phyloP scores from a whole-genome alignment of 257 asterid genomes.

The Nicotiana undulata region DNA sequence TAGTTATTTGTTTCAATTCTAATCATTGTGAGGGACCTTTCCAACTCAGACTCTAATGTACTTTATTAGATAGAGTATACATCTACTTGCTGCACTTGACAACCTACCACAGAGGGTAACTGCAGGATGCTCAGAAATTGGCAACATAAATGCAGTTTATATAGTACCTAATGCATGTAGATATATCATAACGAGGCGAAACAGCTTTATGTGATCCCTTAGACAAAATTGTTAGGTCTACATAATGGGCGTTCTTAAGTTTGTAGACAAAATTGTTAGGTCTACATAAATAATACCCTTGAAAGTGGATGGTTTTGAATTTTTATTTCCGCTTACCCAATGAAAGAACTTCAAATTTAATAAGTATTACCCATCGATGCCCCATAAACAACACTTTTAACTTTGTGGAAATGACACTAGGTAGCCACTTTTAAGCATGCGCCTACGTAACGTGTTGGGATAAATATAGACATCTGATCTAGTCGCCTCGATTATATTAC shows the following conservation, averaged over 20 bases:
- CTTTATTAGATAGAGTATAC: neutral
- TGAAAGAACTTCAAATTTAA: too few relatives aligned
- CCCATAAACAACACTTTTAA: too few relatives aligned
- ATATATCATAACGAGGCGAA: neutral
- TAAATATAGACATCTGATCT: neutral
- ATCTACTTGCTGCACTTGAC: neutral
- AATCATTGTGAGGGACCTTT: neutral
- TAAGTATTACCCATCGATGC: too few relatives aligned
- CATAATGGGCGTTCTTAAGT: too few relatives aligned
- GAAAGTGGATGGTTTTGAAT: too few relatives aligned
- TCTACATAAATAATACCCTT: too few relatives aligned
- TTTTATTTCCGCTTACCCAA: fast-evolving
- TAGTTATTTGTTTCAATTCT: neutral
- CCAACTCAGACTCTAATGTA: neutral
- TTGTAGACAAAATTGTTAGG: too few relatives aligned
- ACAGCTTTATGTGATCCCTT: neutral
- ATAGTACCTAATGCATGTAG: neutral
- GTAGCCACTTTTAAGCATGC: too few relatives aligned
- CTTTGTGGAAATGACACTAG: too few relatives aligned
- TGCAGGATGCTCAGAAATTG: neutral
- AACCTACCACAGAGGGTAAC: neutral
- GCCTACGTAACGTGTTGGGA: neutral
- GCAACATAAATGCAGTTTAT: neutral
- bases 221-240: too few relatives aligned
- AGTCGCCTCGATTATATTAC: neutral